Conservation (phyloP, 2,329 filamentous ascomycete genomes). For the Cadophora luteo-olivacea region DNA sequence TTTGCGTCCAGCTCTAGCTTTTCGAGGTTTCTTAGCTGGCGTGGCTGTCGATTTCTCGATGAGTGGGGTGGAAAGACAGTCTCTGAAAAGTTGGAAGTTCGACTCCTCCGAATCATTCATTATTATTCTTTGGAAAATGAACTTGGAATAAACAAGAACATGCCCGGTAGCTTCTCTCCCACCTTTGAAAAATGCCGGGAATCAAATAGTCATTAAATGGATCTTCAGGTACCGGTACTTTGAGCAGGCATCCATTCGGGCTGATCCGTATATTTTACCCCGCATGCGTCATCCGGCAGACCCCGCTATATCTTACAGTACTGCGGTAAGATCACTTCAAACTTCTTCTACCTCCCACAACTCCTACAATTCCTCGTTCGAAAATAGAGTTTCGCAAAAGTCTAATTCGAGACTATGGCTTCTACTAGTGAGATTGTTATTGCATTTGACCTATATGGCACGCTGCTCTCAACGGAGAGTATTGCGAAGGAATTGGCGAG, state of each 20-base stretch:
- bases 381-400: background rate
- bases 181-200: background rate
- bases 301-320: background rate
- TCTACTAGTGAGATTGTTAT: constrained; percentile 54
- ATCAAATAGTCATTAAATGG: too few species aligned
- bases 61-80: constrained; percentile 74
- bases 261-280: constrained; percentile 21
- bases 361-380: background rate
- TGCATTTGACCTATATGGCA: constrained; percentile 80
- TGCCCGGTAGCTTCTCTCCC: background rate
- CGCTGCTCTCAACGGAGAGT: constrained; percentile 73
- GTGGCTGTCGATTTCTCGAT: constrained; percentile 63
- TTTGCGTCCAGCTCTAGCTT: constrained; percentile 42
- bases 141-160: background rate
- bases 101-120: constrained; percentile 46
- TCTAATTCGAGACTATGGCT: constrained; percentile 29
- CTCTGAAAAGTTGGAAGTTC: constrained; percentile 75
- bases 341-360: background rate
- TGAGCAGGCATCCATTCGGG: background rate
- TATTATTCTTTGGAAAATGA: background rate
- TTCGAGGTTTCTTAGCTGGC: constrained; percentile 51
- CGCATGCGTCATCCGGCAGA: constrained; percentile 28
- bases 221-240: background rate
- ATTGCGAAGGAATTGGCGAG: constrained; percentile 65
- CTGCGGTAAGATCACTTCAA: background rate